Evolutionary conservation across 495 filamentous ascomycete species (phyloP), one percentile per base, ranked within the genome.

Genomic region (Aspergillus cristatus): DNA sequence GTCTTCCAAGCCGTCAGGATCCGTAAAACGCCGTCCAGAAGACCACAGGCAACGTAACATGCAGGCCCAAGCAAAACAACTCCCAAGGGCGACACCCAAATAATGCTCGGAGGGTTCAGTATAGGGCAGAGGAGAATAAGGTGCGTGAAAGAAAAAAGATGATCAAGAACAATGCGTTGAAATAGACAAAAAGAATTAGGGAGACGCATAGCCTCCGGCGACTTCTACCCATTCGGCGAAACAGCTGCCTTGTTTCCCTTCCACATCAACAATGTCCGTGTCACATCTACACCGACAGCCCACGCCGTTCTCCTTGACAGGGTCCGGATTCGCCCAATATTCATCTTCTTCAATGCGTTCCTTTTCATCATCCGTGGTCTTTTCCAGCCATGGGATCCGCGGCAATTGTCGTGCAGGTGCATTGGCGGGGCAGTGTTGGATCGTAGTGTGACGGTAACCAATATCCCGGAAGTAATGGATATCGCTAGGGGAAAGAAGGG

Each of bases 391-490:
- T 6, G 86, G 86, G 34, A 79, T 71, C 35, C 86, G 77, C 13
- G 84, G 75, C 22, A 95, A 69, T 61, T 99, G 91, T 11, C 85
- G 81, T 14, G 84, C 81, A 3, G 89, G 91, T 8, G 93, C 93
- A 59, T 99, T 99, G 35, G 88, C 87, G 1, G 91, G 91, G 57
- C 91, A 98, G 65, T 98, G 91, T 62, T 97, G 91, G 58, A 98
- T 98, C 14, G 91, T 98, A 13, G 91, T 98, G 61, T 98, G 91
- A 44, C 91, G 79, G 63, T 98, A 98, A 35, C 91, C 91, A 66
- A 98, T 93, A 57, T 98, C 91, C 50, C 91, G 88, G 84, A 98
- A 98, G 63, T 98, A 98, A 59, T 98, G 91, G 48, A 99, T 88
- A 54, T 97, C 87, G 31, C 64, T 56, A 14, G 86, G 83, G 3